phyloP scores from a whole-genome alignment of 202 grass and related monocot genomes.

The Schoenoplectus tabernaemontani region DNA sequence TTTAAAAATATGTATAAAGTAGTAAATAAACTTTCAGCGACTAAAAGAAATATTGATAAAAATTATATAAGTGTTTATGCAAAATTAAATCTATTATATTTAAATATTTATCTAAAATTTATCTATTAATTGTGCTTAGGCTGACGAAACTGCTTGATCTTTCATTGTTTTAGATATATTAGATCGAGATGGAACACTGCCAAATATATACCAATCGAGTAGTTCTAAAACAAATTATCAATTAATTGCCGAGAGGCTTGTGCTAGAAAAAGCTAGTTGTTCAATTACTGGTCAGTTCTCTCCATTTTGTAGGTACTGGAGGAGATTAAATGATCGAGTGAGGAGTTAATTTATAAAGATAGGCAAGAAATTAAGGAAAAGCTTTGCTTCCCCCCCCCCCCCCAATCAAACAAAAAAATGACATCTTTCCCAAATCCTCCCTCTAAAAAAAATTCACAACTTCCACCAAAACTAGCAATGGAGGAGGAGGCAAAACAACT shows the following conservation, averaged over 20 bases:
- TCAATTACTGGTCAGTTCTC: background rate
- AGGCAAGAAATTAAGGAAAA: slow-evolving; percentile 8
- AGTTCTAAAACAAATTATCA: background rate
- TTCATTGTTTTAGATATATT: background rate
- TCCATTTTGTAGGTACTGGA: slow-evolving; percentile 1
- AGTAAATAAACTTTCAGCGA: too few relatives aligned
- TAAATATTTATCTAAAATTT: too few relatives aligned
- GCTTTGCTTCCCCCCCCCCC: background rate
- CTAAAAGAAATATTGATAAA: too few relatives aligned
- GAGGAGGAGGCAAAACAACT: slow-evolving; percentile 12
- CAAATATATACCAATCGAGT: background rate
- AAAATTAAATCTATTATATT: too few relatives aligned
- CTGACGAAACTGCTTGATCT: too few relatives aligned
- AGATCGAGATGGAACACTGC: background rate
- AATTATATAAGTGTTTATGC: too few relatives aligned
- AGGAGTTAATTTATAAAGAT: background rate
- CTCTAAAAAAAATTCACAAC: background rate
- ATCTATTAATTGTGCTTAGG: too few relatives aligned
- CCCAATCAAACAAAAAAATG: background rate
- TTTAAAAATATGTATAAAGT: too few relatives aligned
- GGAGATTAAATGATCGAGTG: background rate
- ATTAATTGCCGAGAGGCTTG: background rate
- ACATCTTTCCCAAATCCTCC: background rate
- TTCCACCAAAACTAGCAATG: slow-evolving; percentile 7
- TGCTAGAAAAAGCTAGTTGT: background rate